phyloP scores from a whole-genome alignment of 2,329 filamentous ascomycete genomes.

The Aspergillus fumigatus region DNA sequence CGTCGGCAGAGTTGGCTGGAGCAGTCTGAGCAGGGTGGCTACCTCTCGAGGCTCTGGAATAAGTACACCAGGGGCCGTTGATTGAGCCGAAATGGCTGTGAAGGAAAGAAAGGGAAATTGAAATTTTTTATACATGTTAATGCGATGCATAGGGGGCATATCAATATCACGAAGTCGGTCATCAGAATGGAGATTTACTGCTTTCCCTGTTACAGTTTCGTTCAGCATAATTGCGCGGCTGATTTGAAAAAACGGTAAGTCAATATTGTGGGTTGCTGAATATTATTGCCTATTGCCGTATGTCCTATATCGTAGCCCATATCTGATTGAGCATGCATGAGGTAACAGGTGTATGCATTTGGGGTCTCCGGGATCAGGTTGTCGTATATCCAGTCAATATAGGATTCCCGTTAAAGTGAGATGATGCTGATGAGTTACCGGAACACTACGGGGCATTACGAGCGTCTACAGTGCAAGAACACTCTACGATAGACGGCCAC shows the following conservation, averaged over 20 bases:
- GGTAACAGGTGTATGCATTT: too few relatives aligned
- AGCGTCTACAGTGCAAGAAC: neutral
- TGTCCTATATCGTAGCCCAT: too few relatives aligned
- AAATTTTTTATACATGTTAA: neutral
- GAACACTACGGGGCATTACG: neutral
- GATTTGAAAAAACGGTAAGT: neutral
- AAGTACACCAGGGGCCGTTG: conserved; percentile 32
- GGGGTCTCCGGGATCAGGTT: neutral
- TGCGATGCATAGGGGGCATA: neutral
- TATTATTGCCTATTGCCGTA: neutral
- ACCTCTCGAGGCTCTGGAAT: conserved; percentile 40
- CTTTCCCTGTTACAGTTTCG: too few relatives aligned
- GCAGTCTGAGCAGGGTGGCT: conserved; percentile 35
- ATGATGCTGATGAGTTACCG: neutral
- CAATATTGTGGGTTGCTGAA: neutral
- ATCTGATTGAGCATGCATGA: too few relatives aligned
- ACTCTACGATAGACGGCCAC: neutral
- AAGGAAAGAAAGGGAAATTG: neutral
- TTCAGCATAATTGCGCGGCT: neutral
- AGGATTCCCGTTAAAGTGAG: neutral
- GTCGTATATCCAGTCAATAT: neutral
- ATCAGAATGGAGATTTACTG: neutral
- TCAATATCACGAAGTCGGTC: neutral
- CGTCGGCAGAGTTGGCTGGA: conserved; percentile 43
- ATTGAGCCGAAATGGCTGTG: neutral